Conservation (phyloP, 345 rosid genomes). For the Xanthoceras sorbifolium region DNA sequence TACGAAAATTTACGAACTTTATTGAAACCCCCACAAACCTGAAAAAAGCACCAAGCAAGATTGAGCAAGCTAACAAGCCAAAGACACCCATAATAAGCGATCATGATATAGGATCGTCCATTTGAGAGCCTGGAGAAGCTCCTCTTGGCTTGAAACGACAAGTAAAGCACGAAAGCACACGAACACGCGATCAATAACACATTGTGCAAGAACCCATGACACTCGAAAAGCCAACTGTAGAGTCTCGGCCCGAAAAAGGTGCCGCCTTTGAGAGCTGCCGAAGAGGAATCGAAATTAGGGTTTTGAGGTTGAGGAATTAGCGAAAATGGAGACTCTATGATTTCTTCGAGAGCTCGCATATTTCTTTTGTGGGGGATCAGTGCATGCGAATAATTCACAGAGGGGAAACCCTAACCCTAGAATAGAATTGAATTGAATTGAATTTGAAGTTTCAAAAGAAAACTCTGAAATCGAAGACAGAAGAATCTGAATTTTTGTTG, state of each 20-base stretch:
- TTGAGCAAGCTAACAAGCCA: constrained; percentile 94
- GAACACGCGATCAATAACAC: constrained; percentile 56
- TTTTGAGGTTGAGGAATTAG: constrained; percentile 31
- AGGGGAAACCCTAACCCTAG: not conserved
- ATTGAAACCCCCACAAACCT: constrained; percentile 50
- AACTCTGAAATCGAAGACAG: no score
- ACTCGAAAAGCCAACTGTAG: constrained; percentile 65
- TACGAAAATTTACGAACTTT: not conserved
- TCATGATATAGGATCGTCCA: constrained; percentile 84
- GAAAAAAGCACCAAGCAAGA: constrained; percentile 78
- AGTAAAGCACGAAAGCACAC: constrained; percentile 61
- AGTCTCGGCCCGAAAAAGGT: constrained; percentile 23
- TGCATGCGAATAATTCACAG: not conserved
- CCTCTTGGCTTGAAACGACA: constrained; percentile 71
- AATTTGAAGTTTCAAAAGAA: no score
- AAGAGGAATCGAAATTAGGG: constrained; percentile 28
- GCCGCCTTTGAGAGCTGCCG: constrained; percentile 29
- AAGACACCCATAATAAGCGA: constrained; percentile 74
- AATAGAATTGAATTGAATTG: not conserved
- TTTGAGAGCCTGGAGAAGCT: constrained; percentile 64
- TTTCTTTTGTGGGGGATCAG: not conserved
- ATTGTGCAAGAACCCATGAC: constrained; percentile 84
- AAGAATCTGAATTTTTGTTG: not conserved
- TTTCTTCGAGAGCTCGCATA: constrained; percentile 33
- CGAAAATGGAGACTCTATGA: constrained; percentile 32